A percentile compares a stretch with the other conserved stretches of the same genome.
phyloP scores from a whole-genome alignment of 2,329 filamentous ascomycete species.

The Clonostachys sp. region DNA sequence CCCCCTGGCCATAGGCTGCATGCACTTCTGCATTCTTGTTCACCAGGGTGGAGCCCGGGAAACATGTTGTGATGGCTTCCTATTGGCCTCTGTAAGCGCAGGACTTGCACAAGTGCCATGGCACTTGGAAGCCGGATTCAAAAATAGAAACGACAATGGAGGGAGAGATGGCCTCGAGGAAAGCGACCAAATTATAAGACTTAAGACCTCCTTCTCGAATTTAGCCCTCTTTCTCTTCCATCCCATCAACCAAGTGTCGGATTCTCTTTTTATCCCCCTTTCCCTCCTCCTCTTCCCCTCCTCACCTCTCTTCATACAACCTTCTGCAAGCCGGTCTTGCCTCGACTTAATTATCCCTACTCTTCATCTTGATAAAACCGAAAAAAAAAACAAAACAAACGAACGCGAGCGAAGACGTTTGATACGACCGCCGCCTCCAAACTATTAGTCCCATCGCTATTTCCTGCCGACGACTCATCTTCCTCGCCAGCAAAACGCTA shows the following conservation, averaged over 20 bases:
- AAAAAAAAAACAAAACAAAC: slow-evolving; percentile 24
- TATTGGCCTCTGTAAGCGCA: slow-evolving; percentile 47
- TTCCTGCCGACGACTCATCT: not conserved
- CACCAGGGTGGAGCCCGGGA: slow-evolving; percentile 15
- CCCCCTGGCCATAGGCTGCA: slow-evolving; percentile 9
- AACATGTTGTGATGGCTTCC: slow-evolving; percentile 17
- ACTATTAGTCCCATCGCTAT: not conserved
- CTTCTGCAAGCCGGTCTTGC: slow-evolving; percentile 56
- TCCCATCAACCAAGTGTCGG: slow-evolving; percentile 40
- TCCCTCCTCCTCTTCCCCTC: slow-evolving; percentile 22
- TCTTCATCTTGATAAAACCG: not conserved
- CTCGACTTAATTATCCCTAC: slow-evolving; percentile 42
- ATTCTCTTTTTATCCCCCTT: slow-evolving; percentile 25
- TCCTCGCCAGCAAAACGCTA: slow-evolving; percentile 13
- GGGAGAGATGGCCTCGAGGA: slow-evolving; percentile 25
- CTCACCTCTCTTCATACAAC: slow-evolving; percentile 19
- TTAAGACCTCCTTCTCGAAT: slow-evolving; percentile 36
- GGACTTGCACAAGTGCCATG: slow-evolving; percentile 14
- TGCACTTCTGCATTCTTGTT: slow-evolving; percentile 19
- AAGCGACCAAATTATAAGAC: slow-evolving; percentile 54
- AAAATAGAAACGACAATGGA: slow-evolving; percentile 10
- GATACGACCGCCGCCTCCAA: slow-evolving; percentile 4
- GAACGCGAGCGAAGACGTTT: slow-evolving; percentile 19
- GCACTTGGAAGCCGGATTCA: slow-evolving; percentile 5
- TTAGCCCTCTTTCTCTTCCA: slow-evolving; percentile 35